Percentiles rank a stretch among this genome's conserved stretches.
Conservation (phyloP, 306 rosid species). For the Ammopiptanthus mongolicus region DNA sequence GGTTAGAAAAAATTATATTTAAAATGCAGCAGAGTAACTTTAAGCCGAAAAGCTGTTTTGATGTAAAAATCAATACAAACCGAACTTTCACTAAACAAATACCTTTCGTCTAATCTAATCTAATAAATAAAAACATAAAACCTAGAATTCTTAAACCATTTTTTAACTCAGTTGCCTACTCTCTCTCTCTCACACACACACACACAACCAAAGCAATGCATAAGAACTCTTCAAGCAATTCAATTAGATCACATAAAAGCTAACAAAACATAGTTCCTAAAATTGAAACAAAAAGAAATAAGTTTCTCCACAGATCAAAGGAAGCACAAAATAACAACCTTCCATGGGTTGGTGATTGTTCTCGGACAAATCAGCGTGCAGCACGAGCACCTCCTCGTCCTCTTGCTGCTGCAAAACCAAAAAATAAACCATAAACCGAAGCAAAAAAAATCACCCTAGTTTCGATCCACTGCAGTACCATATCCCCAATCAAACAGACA, state of each 20-base stretch:
- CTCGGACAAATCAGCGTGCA: slow-evolving; percentile 69
- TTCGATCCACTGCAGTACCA: slow-evolving; percentile 40
- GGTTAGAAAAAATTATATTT: too few species aligned
- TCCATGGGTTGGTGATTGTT: slow-evolving; percentile 88
- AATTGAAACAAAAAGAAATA: not conserved
- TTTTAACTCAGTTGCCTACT: not conserved
- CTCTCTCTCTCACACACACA: not conserved
- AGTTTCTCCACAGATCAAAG: slow-evolving; percentile 34
- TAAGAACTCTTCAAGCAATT: slow-evolving; percentile 12
- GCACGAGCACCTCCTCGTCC: slow-evolving; percentile 93
- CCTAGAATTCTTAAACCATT: not conserved
- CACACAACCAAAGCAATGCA: slow-evolving; percentile 24
- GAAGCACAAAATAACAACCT: slow-evolving; percentile 32
- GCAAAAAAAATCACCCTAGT: slow-evolving; percentile 21
- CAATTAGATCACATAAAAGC: slow-evolving; percentile 7
- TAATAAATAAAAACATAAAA: slow-evolving; percentile 16
- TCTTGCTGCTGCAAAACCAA: slow-evolving; percentile 64
- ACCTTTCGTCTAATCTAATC: not conserved
- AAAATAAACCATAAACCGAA: slow-evolving; percentile 14
- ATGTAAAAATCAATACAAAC: not conserved
- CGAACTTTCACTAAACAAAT: not conserved
- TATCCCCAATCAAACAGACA: slow-evolving; percentile 19
- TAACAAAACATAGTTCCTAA: too few species aligned
- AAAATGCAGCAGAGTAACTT: too few species aligned
- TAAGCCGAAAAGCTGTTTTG: not conserved